Percentiles rank a stretch among this genome's conserved stretches.
Conservation (phyloP, 345 rosid species). For the Gossypium turneri region DNA sequence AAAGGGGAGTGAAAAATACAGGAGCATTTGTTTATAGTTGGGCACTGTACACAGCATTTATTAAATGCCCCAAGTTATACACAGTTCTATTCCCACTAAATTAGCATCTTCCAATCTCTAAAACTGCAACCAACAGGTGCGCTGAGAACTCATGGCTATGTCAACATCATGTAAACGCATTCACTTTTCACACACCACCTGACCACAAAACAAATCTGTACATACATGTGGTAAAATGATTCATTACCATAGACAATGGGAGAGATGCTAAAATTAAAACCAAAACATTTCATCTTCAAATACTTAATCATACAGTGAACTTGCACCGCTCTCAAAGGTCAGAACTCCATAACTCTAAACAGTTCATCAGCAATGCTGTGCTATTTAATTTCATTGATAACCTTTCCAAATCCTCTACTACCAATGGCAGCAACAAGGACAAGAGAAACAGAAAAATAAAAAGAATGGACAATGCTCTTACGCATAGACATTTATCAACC, state of each 20-base stretch:
- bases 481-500: not conserved
- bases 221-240: not conserved
- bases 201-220: not conserved
- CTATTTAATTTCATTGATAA: not conserved
- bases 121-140: not conserved
- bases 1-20: no score
- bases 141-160: conserved; percentile 6
- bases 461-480: not conserved
- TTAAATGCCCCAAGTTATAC: no score
- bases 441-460: not conserved
- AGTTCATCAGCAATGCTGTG: not conserved
- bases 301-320: not conserved
- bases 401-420: not conserved
- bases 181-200: conserved; percentile 11
- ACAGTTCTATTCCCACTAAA: not conserved
- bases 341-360: not conserved
- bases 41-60: no score
- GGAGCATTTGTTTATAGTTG: no score
- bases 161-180: not conserved
- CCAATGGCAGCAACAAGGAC: not conserved
- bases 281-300: not conserved
- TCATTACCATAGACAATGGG: not conserved
- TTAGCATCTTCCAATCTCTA: not conserved
- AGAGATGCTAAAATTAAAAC: not conserved
- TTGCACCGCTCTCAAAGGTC: not conserved